Evolutionary conservation across 805 yeast species (phyloP).

Genomic region (Candida taoyuanica): DNA sequence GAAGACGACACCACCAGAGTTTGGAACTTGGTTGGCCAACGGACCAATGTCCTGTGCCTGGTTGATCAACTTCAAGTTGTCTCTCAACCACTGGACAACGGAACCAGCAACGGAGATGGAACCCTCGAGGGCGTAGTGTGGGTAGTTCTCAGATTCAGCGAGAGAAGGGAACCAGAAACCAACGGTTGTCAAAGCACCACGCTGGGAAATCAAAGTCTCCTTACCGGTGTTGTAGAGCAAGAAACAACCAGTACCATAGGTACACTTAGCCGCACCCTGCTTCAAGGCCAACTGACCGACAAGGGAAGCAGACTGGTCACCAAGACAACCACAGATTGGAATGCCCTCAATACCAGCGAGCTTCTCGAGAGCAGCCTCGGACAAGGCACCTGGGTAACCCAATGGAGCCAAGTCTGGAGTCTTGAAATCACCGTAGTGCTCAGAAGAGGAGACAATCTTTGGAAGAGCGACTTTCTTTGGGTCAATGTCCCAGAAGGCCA

Average conservation of each 20-base stretch:
- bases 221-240: constrained; percentile 82
- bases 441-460: constrained; percentile 72
- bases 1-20: constrained; percentile 88
- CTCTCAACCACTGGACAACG: constrained; percentile 90
- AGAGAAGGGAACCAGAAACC: constrained; percentile 85
- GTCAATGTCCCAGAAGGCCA: constrained; percentile 79
- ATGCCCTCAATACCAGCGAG: constrained; percentile 48
- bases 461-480: constrained; percentile 62
- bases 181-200: constrained; percentile 85
- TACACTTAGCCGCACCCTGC: constrained; percentile 86
- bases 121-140: constrained; percentile 90
- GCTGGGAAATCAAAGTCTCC: constrained; percentile 60
- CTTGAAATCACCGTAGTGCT: constrained; percentile 67
- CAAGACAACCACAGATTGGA: constrained; percentile 86
- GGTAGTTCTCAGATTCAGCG: constrained; percentile 40
- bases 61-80: constrained; percentile 77
- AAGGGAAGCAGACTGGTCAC: constrained; percentile 91
- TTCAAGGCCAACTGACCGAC: constrained; percentile 88
- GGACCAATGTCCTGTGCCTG: constrained; percentile 87
- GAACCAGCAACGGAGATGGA: constrained; percentile 96
- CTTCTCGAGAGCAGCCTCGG: constrained; percentile 48
- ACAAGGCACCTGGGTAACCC: constrained; percentile 47
- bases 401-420: constrained; percentile 53
- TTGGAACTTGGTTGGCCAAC: constrained; percentile 73
- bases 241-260: constrained; percentile 96